Percentiles rank a stretch among this genome's conserved stretches.
Conservation (phyloP, 2,329 filamentous ascomycete species). For the Nemania bipapillata region DNA sequence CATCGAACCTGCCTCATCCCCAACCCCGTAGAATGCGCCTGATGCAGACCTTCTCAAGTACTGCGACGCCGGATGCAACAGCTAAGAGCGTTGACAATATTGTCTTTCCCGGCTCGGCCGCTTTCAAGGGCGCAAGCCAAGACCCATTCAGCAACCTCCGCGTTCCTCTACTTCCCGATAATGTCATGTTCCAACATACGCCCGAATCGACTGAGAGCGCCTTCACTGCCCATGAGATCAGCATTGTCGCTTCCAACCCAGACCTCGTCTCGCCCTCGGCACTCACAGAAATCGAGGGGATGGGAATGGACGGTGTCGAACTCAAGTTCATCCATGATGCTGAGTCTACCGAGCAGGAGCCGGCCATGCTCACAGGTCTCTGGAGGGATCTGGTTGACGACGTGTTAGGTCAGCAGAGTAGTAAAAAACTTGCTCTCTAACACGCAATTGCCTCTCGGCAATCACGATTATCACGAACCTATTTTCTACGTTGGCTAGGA, state of each 20-base stretch:
- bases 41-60: conserved; percentile 71
- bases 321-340: conserved; percentile 63
- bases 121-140: conserved; percentile 44
- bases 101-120: conserved; percentile 62
- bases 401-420: conserved; percentile 46
- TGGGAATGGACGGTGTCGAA: conserved; percentile 66
- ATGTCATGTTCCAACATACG: conserved; percentile 59
- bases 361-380: conserved; percentile 64
- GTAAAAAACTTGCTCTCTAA: conserved; percentile 48
- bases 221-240: conserved; percentile 59
- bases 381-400: conserved; percentile 68
- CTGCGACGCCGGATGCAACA: conserved; percentile 52
- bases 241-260: conserved; percentile 67
- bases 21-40: conserved; percentile 63
- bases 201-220: conserved; percentile 58
- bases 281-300: conserved; percentile 68
- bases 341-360: conserved; percentile 47
- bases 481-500: conserved; percentile 11
- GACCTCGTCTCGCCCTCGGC: conserved; percentile 63
- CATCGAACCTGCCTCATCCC: conserved; percentile 52
- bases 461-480: conserved; percentile 35
- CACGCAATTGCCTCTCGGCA: neutral
- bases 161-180: conserved; percentile 70
- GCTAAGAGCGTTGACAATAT: conserved; percentile 62
- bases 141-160: conserved; percentile 58